Evolutionary conservation across 1,284 basidiomycete genomes (phyloP), one percentile per base, ranked within the genome.

Genomic region (Ustilago esculenta): DNA sequence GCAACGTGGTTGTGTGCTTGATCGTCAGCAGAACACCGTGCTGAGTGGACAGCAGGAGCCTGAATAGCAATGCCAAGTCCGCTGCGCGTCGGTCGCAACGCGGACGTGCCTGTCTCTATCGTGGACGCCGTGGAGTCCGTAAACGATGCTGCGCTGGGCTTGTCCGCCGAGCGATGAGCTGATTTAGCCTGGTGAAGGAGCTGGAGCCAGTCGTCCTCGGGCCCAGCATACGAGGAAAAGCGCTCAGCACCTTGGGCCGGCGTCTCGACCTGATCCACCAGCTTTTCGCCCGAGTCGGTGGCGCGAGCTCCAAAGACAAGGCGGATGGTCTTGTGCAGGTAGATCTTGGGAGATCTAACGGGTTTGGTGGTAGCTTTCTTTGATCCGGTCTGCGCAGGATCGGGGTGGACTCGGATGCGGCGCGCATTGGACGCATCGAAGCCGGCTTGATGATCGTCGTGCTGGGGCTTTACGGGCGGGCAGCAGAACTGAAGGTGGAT

Each of bases 401-500:
- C 39, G 10, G 9, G 18, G 23, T 42, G 52, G n/a, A 18, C 24
- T 25, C 54, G 49, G 25, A 42, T 53, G 20, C 64, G 57, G 10
- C 33, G 41, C 27, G 43, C 15, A 1, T 56, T 32, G 18, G 49
- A 34, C 0, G 51, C 52, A 12, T 66, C 52, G 17, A 66, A 66
- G 10, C 63, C 56, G 7, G 63, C 56, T 11, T 55, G 55, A 14
- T 20, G 18, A 32, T 55, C 43, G 9, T 59, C 27, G 21, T 43
- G 51, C 17, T 40, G 55, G 7, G 43, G 18, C 9, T 48, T 54
- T 14, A 32, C 18, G 2, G 69, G 59, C 15, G 60, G 61, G 24
- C 53, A 58, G 48, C 70, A 71, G 53, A 78, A 78, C 17, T 78
- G 76, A 20, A 78, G 44, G 49, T 78, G 76, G 27, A 78, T 65